Base-by-base conservation (phyloP, 768 basidiomycete genomes). In the Gymnopilus dilepis region DNA sequence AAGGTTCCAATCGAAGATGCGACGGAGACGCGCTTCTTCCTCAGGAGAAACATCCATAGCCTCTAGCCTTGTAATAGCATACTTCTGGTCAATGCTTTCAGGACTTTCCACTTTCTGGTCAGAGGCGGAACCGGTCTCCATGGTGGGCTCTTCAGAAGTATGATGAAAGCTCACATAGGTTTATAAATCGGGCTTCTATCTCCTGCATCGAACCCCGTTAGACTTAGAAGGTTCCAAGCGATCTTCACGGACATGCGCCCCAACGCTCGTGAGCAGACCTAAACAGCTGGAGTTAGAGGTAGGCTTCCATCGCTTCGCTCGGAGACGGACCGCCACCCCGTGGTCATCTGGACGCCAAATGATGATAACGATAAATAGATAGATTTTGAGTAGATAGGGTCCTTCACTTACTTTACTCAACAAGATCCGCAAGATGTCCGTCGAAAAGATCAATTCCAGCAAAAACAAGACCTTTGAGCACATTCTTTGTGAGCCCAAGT, bases 361-460 rank as follows among this genome's bases (percentile, higher is more conserved):
- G 24, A 40, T 21, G 55, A 50, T 22, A 42, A 21, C 56, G 30
- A 61, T 61, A 41, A 56, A 51, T 40, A 48, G 41, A 50, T 38
- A n/a, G n/a, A 40, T 30, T 52, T 52, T 38, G 38, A 50, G 37
- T 17, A 51, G 52, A 63, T 59, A 22, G 19, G 26, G 30, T 38
- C n/a, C 22, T 37, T n/a, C 31, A 26, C n/a, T n/a, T 40, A 54
- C 38, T 30, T 9, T 26, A 56, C 53, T 51, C 34, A 42, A 54
- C 45, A 24, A 11, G 33, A 12, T 13, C 56, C 42, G 47, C 65
- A 80, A 75, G 74, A 80, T 83, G 73, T 78, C 78, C 31, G 71
- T 87, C 59, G 80, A 87, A 73, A 84, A 82, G 69, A 80, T 88
- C 65, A 85, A 88, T 73, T 77, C 80, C 2, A 56, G 71, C 21